A percentile compares a stretch with the other conserved stretches of the same genome.
These are phyloP conservation scores for Annulohypoxylon maeteangense DNA, from an alignment of 495 filamentous ascomycete species.

Conservation along the genomic window DNA sequence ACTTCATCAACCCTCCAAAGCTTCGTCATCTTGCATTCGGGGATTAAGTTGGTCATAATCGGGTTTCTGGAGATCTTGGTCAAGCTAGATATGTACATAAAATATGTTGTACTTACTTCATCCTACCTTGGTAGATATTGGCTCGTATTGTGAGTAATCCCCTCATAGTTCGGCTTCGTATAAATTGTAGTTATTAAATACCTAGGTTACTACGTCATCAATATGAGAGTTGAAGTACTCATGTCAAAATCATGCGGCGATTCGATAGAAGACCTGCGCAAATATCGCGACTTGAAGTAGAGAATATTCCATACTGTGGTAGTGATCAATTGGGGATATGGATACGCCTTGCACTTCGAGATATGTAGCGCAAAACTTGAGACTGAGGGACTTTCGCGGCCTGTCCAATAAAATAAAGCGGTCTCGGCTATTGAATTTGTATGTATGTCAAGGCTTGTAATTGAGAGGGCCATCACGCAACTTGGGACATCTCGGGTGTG, in stretches of 20 bases:
- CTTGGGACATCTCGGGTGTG: not conserved
- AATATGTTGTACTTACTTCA: not conserved
- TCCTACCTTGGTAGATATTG: not conserved
- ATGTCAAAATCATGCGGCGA: not conserved
- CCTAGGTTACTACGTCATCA: no score
- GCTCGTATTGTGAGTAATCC: not conserved
- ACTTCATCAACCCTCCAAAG: conserved; percentile 9
- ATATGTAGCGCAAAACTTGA: not conserved
- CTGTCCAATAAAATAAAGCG: not conserved
- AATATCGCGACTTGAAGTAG: not conserved
- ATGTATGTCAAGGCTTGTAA: not conserved
- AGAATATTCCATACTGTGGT: not conserved
- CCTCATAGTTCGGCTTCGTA: not conserved
- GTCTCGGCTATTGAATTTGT: not conserved
- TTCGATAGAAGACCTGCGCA: not conserved
- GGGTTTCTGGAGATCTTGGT: not conserved
- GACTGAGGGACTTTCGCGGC: not conserved
- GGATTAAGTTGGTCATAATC: conserved; percentile 1
- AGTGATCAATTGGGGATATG: not conserved
- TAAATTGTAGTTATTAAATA: no score
- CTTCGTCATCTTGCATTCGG: conserved; percentile 15
- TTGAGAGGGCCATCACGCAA: not conserved
- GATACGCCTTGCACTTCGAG: not conserved
- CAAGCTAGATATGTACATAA: no score
- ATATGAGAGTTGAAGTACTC: not conserved